A percentile compares a stretch with the other conserved stretches of the same genome.
These are phyloP conservation scores for Umbelopsis vinacea DNA, from an alignment of 192 early-diverging fungal species.

Conservation along the genomic window DNA sequence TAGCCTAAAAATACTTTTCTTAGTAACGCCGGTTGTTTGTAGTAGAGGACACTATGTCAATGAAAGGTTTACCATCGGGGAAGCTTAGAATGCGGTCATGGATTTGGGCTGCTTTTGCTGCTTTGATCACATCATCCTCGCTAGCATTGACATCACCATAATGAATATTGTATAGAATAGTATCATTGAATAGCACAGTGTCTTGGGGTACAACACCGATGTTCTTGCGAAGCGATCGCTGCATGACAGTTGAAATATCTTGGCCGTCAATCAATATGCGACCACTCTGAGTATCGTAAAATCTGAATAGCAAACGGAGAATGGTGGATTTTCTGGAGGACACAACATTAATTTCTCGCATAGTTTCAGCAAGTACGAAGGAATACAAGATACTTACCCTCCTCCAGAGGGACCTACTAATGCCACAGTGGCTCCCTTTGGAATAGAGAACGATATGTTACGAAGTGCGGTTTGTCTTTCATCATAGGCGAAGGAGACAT, in stretches of 20 bases:
- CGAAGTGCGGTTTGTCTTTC: slow-evolving; percentile 71
- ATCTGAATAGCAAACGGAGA: slow-evolving; percentile 83
- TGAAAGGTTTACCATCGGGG: slow-evolving; percentile 61
- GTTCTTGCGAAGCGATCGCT: slow-evolving; percentile 73
- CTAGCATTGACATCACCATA: slow-evolving; percentile 77
- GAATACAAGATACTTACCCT: slow-evolving; percentile 42
- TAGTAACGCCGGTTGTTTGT: background rate
- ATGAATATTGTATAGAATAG: slow-evolving; percentile 92
- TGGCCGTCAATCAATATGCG: slow-evolving; percentile 87
- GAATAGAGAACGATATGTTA: slow-evolving; percentile 70
- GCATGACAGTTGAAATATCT: slow-evolving; percentile 68
- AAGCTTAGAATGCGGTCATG: slow-evolving; percentile 79
- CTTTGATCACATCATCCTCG: slow-evolving; percentile 68
- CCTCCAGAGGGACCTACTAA: slow-evolving; percentile 79
- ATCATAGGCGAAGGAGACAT: slow-evolving; percentile 78
- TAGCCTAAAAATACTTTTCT: slow-evolving; percentile 36
- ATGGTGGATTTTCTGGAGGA: slow-evolving; percentile 68
- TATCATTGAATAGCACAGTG: slow-evolving; percentile 96
- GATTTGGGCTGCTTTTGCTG: slow-evolving; percentile 80
- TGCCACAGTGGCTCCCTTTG: slow-evolving; percentile 75
- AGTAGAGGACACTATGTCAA: background rate
- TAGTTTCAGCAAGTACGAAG: background rate
- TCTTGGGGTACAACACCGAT: slow-evolving; percentile 97
- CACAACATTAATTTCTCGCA: background rate
- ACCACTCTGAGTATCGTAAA: slow-evolving; percentile 87